Evolutionary conservation across 768 basidiomycete species (phyloP).

Genomic region (Cantharellus anzutake): DNA sequence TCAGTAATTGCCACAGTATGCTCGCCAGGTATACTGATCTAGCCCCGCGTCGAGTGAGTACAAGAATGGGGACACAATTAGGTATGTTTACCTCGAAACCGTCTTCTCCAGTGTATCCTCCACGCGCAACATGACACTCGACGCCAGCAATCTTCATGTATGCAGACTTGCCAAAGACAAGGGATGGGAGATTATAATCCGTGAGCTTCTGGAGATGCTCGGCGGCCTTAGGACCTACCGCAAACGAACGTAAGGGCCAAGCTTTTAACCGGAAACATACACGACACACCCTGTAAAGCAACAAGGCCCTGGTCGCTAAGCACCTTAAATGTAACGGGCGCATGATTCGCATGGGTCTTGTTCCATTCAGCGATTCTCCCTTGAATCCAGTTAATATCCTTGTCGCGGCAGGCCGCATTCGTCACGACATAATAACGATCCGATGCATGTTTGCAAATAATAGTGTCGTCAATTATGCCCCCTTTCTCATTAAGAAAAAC

Average conservation of each 20-base stretch:
- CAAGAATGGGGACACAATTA: background rate
- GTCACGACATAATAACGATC: constrained; percentile 89
- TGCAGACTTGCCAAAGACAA: constrained; percentile 75
- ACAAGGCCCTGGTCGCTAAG: constrained; percentile 74
- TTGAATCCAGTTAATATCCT: constrained; percentile 64
- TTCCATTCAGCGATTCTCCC: constrained; percentile 66
- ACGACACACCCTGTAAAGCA: constrained; percentile 58
- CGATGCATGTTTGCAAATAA: constrained; percentile 69
- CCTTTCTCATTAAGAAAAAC: constrained; percentile 77
- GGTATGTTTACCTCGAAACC: constrained; percentile 66
- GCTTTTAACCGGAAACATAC: background rate
- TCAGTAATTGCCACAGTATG: constrained; percentile 53
- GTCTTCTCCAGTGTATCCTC: constrained; percentile 97
- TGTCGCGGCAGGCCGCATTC: constrained; percentile 72
- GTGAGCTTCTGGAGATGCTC: constrained; percentile 61
- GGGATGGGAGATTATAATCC: constrained; percentile 44
- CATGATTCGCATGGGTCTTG: constrained; percentile 21
- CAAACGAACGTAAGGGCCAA: background rate
- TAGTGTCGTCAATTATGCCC: constrained; percentile 91
- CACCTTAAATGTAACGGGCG: constrained; percentile 57
- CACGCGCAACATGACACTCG: constrained; percentile 74
- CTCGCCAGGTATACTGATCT: constrained; percentile 80
- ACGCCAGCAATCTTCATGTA: constrained; percentile 62
- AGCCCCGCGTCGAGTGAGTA: background rate
- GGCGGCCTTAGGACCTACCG: constrained; percentile 60